Percentiles rank a stretch among this genome's conserved stretches.
Conservation (phyloP, 148 eudicot species). For the Heliosperma pusillum region DNA sequence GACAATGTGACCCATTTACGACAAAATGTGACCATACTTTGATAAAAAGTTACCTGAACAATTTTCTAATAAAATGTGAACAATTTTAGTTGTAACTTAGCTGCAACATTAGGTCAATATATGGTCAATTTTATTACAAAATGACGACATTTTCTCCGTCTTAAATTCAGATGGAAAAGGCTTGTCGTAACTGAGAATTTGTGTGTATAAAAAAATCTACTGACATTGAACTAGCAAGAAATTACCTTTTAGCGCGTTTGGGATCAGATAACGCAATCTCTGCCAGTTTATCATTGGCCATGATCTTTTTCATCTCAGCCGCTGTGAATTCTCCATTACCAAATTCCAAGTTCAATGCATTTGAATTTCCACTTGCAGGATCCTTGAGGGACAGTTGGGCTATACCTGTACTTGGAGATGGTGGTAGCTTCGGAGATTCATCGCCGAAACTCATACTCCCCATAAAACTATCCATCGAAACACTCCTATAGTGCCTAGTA, state of each 20-base stretch:
- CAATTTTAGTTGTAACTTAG: too few relatives aligned
- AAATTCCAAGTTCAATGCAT: slow-evolving; percentile 71
- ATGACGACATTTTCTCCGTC: too few relatives aligned
- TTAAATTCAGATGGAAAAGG: too few relatives aligned
- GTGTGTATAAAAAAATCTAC: too few relatives aligned
- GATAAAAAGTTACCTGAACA: too few relatives aligned
- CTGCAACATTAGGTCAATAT: too few relatives aligned
- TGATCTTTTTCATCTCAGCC: slow-evolving; percentile 81
- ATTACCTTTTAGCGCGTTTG: slow-evolving; percentile 90
- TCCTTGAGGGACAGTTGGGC: slow-evolving; percentile 72
- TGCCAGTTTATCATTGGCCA: slow-evolving; percentile 90
- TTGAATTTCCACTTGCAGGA: slow-evolving; percentile 46
- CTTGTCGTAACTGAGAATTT: too few relatives aligned
- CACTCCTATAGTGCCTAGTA: slow-evolving; percentile 76
- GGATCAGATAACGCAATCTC: slow-evolving; percentile 88
- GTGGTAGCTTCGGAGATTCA: slow-evolving; percentile 68
- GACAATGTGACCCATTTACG: too few relatives aligned
- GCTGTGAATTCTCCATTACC: slow-evolving; percentile 87
- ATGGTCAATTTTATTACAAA: too few relatives aligned
- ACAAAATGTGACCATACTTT: too few relatives aligned
- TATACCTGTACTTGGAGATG: slow-evolving; percentile 62
- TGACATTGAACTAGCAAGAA: background rate
- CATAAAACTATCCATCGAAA: slow-evolving; percentile 97
- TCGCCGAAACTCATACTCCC: slow-evolving; percentile 69
- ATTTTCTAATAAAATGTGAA: too few relatives aligned